phyloP scores from a whole-genome alignment of 257 asterid species.

The Catharanthus roseus region DNA sequence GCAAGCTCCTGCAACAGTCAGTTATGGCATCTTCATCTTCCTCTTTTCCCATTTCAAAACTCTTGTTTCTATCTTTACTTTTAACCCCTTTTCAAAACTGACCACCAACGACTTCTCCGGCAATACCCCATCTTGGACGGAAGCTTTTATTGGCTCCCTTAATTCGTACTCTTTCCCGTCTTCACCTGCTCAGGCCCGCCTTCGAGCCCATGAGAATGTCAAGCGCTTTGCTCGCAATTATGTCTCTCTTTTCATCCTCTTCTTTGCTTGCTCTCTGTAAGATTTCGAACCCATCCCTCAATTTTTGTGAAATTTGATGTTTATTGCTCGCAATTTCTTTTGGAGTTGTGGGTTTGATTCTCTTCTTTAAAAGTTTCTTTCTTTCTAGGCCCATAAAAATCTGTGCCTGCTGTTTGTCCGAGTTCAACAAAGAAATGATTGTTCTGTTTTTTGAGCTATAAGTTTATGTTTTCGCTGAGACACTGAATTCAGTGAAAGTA shows the following conservation, averaged over 20 bases:
- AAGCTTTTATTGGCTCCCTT: slow-evolving; percentile 52
- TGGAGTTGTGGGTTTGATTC: background rate
- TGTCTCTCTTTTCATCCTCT: slow-evolving; percentile 55
- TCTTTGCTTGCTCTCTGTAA: slow-evolving; percentile 82
- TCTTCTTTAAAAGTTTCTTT: background rate
- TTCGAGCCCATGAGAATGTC: slow-evolving; percentile 87
- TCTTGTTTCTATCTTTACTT: slow-evolving; percentile 65
- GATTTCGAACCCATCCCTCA: slow-evolving; percentile 8
- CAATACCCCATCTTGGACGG: slow-evolving; percentile 76
- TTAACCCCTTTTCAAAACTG: slow-evolving; percentile 83
- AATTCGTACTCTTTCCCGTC: slow-evolving; percentile 83
- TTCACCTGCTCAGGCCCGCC: slow-evolving; percentile 76
- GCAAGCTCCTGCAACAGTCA: slow-evolving; percentile 17
- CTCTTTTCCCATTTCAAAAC: slow-evolving; percentile 49
- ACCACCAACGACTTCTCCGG: slow-evolving; percentile 60
- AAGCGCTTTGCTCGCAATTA: slow-evolving; percentile 87
- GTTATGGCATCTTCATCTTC: slow-evolving; percentile 35
- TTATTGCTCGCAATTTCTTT: background rate
- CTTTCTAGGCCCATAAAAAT: background rate
- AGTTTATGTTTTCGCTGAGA: too few relatives aligned
- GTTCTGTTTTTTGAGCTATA: background rate
- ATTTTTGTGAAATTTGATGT: background rate
- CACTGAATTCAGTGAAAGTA: background rate
- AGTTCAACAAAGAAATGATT: background rate
- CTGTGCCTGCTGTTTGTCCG: background rate